A percentile compares a stretch with the other conserved stretches of the same genome.
Conservation (phyloP, 2,329 filamentous ascomycete species). For the Claviceps purpurea region DNA sequence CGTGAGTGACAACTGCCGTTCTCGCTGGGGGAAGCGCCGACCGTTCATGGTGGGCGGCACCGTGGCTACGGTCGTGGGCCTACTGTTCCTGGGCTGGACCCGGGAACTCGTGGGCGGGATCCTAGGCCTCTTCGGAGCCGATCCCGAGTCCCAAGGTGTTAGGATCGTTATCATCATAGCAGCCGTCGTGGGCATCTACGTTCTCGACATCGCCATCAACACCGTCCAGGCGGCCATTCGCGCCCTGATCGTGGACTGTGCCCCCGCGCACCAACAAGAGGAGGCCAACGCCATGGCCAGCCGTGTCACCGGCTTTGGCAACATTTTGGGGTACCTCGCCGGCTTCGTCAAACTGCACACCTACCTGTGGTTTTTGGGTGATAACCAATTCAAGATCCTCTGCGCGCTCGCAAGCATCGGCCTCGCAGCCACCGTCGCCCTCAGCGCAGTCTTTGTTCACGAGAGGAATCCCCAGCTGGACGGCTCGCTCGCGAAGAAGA, state of each 20-base stretch:
- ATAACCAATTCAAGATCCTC: constrained; percentile 85
- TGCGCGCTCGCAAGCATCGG: constrained; percentile 71
- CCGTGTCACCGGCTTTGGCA: constrained; percentile 72
- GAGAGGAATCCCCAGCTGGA: constrained; percentile 74
- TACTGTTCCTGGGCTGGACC: constrained; percentile 62
- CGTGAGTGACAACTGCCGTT: constrained; percentile 63
- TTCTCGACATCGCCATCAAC: constrained; percentile 90
- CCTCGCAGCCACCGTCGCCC: constrained; percentile 52
- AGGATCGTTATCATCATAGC: constrained; percentile 57
- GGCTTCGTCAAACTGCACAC: constrained; percentile 71
- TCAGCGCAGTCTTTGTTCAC: constrained; percentile 56
- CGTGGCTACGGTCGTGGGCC: constrained; percentile 49
- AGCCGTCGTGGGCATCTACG: constrained; percentile 76
- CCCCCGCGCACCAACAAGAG: constrained; percentile 86
- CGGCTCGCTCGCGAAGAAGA: constrained; percentile 43
- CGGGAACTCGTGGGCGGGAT: constrained; percentile 57
- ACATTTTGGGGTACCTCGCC: constrained; percentile 80
- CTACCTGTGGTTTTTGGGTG: constrained; percentile 65
- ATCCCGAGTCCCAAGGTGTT: constrained; percentile 49
- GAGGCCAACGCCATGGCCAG: constrained; percentile 90
- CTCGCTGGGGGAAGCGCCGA: constrained; percentile 64
- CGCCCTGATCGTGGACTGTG: constrained; percentile 87
- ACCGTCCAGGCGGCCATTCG: constrained; percentile 89
- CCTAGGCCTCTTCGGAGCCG: constrained; percentile 56
- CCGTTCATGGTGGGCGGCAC: constrained; percentile 68